Base-by-base conservation (phyloP, 352 stramenopile species). In the Phytopythium chamaehyphon region DNA sequence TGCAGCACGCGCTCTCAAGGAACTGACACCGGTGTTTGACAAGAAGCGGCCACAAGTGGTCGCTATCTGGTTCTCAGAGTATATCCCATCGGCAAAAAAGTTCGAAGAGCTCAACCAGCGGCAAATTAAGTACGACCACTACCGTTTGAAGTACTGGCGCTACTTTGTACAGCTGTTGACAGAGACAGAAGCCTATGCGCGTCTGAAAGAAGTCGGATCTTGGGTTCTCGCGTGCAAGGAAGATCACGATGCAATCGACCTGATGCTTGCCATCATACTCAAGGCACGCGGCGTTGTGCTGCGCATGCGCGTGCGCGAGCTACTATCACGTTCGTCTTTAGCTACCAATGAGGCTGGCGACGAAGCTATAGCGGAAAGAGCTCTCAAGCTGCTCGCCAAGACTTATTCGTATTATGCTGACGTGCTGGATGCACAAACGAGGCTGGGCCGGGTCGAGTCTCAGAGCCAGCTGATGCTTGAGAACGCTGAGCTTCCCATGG, bases 71-170 rank as follows among this genome's bases (percentile, higher is more conserved):
- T 69, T 91, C 21, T 83, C 76, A 0, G 77, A 91, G 62, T 76
- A 86, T 40, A 77, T 91, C 12, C 71, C 80, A 7, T 62, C 45
- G 2, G 64, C 69, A 7, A 91, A 91, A 54, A 88, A 85, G 49
- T 91, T 89, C 55, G 80, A 91, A 42, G 80, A 88, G 44, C 60
- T 91, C 26, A 91, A 91, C 54, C 80, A 91, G 51, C 75, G 80
- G 10, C 80, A 91, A 57, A 75, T 87, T 59, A 91, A 91, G 65
- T 91, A 86, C 43, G 80, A 91, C 36, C 61, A 65, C 54, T 72
- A 76, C 22, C 75, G 83, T 0, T 62, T 93, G n/a, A 91, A 91
- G 50, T 93, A 93, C 48, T 85, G 76, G 63, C 47, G 61, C 5
- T 88, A 86, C 47, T 88, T 87, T 51, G 59, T 89, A 5, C 51